Conservation (phyloP, 179 eudicot species). For the Corrigiola litoralis region DNA sequence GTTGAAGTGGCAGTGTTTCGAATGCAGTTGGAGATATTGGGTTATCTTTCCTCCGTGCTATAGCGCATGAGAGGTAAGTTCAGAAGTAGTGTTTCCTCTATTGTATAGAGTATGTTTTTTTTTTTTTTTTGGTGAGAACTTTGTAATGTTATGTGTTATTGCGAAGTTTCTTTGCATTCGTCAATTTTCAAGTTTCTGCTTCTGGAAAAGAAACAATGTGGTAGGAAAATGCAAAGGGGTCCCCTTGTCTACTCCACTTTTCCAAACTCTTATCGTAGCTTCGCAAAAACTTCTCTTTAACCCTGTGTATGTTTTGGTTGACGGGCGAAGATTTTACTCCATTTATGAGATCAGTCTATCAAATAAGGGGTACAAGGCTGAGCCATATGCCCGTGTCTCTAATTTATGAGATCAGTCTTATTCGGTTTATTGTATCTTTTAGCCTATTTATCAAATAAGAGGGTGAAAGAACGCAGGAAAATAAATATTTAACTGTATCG, state of each 20-base stretch:
- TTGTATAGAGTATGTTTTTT: not conserved
- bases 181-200: constrained; percentile 14
- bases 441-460: no score
- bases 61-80: constrained; percentile 11
- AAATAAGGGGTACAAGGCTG: no score
- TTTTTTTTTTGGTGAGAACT: not conserved
- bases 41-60: no score
- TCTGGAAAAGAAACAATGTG: constrained; percentile 12
- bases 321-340: no score
- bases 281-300: no score
- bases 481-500: no score
- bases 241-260: not conserved
- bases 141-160: not conserved
- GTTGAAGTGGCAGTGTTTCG: constrained; percentile 10
- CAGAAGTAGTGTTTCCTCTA: not conserved
- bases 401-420: no score
- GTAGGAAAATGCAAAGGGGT: not conserved
- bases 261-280: not conserved
- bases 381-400: no score
- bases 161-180: not conserved
- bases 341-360: no score
- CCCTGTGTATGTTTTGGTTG: no score
- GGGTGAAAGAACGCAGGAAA: no score
- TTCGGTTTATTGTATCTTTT: no score
- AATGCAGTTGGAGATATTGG: constrained; percentile 8